Base-by-base conservation (phyloP, 495 filamentous ascomycete genomes). In the Xylaria palmicola region DNA sequence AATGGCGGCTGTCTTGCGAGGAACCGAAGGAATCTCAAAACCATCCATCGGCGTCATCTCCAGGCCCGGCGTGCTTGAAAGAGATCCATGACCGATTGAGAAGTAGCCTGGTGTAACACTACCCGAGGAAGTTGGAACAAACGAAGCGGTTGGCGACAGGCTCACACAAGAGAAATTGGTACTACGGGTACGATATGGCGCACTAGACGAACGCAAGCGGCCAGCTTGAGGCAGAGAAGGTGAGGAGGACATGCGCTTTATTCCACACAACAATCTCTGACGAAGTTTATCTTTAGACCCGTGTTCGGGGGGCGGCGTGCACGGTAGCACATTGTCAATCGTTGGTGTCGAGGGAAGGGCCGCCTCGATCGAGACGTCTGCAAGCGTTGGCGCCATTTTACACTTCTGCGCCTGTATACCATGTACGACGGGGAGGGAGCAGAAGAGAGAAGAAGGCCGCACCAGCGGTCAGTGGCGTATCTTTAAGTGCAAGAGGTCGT, bases 241-340 rank as follows among this genome's bases (percentile, higher is more conserved):
- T 2, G 89, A 92, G 2, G 94, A 97, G 15, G 92, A 90, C 60
- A 98, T 94, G 41, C 92, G 89, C 66, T 95, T 87, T 49, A 98
- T 82, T 49, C 85, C 86, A 60, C 91, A 87, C 20, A 97, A 75
- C 40, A 98, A 76, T 52, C 86, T 86, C 57, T 87, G 85, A 32
- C 90, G 84, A 22, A 90, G 88, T 71, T 87, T 92, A 48, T 86
- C 79, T 74, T 90, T 94, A 7, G 75, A 73, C 10, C 79, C 77
- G 41, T 73, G 75, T 39, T 86, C 85, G 53, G 81, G 44, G 20
- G 64, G 62, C 37, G 62, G 62, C 24, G 57, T 56, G 62, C 37
- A 29, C 24, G 37, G 30, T 20, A 60, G 53, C 34, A 56, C 64
- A 58, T 60, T 63, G 45, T 71, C 66, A 56, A 59, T 62, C 22